Evolutionary conservation across 257 asterid genomes (phyloP).

Genomic region (Petrea volubilis): DNA sequence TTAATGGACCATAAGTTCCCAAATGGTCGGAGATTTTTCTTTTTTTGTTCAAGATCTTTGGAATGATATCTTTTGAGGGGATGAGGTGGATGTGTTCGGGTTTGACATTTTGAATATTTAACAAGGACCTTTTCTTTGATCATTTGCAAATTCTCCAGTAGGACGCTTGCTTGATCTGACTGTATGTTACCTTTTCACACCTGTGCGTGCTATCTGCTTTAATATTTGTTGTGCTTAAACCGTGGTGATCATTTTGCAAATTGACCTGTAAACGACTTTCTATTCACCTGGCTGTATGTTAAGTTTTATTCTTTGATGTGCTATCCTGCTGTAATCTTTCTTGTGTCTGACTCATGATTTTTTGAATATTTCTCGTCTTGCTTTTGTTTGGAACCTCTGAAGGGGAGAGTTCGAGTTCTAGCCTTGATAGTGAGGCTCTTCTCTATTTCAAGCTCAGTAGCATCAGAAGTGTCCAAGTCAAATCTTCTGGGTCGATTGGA

Average conservation of each 20-base stretch:
- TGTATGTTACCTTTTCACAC: not conserved
- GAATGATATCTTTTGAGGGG: conserved; percentile 4
- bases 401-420: conserved; percentile 88
- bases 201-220: conserved; percentile 7
- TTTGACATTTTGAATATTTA: conserved; percentile 13
- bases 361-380: conserved; percentile 12
- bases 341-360: conserved; percentile 9
- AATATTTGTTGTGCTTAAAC: conserved; percentile 9
- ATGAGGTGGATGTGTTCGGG: not conserved
- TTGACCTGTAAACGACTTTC: conserved; percentile 13
- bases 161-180: conserved; percentile 6
- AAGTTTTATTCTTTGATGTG: not conserved
- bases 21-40: not conserved
- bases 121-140: not conserved
- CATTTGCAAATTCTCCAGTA: conserved; percentile 10
- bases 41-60: not conserved
- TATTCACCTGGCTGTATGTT: not conserved
- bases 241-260: conserved; percentile 10
- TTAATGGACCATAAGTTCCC: not conserved
- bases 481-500: conserved; percentile 77
- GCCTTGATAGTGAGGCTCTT: conserved; percentile 92
- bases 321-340: conserved; percentile 10
- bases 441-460: conserved; percentile 77
- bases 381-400: conserved; percentile 33
- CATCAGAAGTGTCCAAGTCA: conserved; percentile 64